Evolutionary conservation across 768 basidiomycete genomes (phyloP).

Genomic region (Pulveroboletus sp.): DNA sequence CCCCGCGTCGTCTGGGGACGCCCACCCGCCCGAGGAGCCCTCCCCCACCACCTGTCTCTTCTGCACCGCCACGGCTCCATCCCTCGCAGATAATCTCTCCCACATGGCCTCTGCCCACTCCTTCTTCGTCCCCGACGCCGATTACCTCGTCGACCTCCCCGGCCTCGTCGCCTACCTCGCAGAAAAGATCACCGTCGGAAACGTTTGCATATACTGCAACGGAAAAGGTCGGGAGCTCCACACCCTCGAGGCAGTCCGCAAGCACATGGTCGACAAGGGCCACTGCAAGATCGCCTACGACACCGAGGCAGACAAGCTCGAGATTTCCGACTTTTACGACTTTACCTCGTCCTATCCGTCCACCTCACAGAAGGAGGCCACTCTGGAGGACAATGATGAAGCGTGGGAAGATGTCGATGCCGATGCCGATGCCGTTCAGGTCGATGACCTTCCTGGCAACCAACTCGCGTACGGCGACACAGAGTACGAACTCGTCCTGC

Average conservation of each 20-base stretch:
- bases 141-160: conserved; percentile 78
- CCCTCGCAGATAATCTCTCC: conserved; percentile 61
- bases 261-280: conserved; percentile 94
- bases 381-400: conserved; percentile 28
- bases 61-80: conserved; percentile 52
- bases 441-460: conserved; percentile 44
- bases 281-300: conserved; percentile 98
- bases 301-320: conserved; percentile 70
- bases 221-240: conserved; percentile 78
- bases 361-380: conserved; percentile 22
- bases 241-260: conserved; percentile 81
- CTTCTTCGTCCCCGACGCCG: conserved; percentile 94
- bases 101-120: conserved; percentile 91
- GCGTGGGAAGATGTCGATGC: conserved; percentile 36
- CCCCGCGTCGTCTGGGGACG: neutral
- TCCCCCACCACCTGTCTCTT: conserved; percentile 78
- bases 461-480: conserved; percentile 77
- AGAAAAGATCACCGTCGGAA: conserved; percentile 90
- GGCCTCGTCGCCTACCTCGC: conserved; percentile 85
- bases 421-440: conserved; percentile 36
- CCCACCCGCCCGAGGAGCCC: conserved; percentile 25
- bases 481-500: conserved; percentile 83
- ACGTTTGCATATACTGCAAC: conserved; percentile 90
- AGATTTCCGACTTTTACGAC: conserved; percentile 91
- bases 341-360: conserved; percentile 78